Evolutionary conservation across 176 grass and related monocot genomes (phyloP).

Genomic region (Musa acuminata): DNA sequence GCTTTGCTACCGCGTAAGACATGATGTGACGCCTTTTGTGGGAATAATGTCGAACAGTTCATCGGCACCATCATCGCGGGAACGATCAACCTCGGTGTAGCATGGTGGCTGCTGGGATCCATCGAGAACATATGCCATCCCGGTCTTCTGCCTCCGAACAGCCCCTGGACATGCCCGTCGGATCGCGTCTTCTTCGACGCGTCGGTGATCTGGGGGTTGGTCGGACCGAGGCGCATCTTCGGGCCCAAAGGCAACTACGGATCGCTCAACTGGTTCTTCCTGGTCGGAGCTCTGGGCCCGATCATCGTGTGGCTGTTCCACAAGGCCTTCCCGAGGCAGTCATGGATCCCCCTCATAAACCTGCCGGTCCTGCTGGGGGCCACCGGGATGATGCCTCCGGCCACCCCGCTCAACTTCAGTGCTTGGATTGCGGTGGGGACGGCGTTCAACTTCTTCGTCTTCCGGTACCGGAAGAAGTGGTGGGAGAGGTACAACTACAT

Average conservation of each 20-base stretch:
- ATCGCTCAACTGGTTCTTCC: conserved; percentile 83
- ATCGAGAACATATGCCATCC: conserved; percentile 72
- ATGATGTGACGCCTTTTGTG: not conserved
- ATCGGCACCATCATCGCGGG: conserved; percentile 53
- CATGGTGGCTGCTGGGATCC: conserved; percentile 74
- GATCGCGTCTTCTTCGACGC: conserved; percentile 88
- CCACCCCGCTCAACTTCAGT: conserved; percentile 70
- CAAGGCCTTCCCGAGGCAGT: conserved; percentile 42
- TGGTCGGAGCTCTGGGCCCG: conserved; percentile 45
- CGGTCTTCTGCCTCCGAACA: conserved; percentile 41
- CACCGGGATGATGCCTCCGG: conserved; percentile 68
- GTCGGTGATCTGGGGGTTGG: conserved; percentile 88
- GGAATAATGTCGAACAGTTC: conserved; percentile 26
- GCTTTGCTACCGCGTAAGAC: not conserved
- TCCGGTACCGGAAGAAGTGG: conserved; percentile 68
- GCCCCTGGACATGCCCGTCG: conserved; percentile 81
- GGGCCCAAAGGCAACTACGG: conserved; percentile 57
- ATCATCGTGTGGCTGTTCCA: conserved; percentile 51
- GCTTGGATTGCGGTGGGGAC: conserved; percentile 54
- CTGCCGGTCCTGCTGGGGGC: conserved; percentile 74
- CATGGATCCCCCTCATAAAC: conserved; percentile 80
- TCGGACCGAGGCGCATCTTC: conserved; percentile 83
- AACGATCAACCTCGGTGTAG: conserved; percentile 58
- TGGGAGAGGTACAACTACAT: conserved; percentile 95
- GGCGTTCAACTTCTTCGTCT: conserved; percentile 83